Evolutionary conservation across 371 early-diverging fungal species (phyloP), one percentile per base, ranked within the genome.

Genomic region (Syncephalastrum contaminatum): DNA sequence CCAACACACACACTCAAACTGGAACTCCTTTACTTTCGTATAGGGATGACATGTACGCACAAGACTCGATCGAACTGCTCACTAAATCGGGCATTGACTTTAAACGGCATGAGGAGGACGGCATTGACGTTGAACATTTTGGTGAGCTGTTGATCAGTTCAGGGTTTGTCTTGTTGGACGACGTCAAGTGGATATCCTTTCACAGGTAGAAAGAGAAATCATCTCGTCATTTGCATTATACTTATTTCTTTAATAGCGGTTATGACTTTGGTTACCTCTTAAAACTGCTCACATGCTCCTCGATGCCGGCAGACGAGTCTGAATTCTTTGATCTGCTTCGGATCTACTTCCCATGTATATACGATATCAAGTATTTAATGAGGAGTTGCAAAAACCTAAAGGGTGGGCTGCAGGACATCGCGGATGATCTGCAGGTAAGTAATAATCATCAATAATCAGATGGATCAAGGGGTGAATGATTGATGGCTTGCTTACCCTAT

Each of bases 231-330:
- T 25, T 25, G 25, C 25, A 25, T 7, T 25, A 25, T 25, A 4
- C 25, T 25, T 25, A 5, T 7, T 25, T 25, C 7, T 25, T 25
- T 25, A 25, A 13, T 57, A 92, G 95, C 76, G 96, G 96, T 1
- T 99, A 99, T 70, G 99, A 99, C 75, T 99, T 99, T 86, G 99
- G 99, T 14, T 99, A 99, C 67, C 79, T 99, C 30, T 77, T 99
- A 42, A 99, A 99, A 73, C 82, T 99, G 41, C 75, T 99, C 20
- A 97, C 99, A 12, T 94, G 97, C 63, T 81, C 87, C 19, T 76
- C 89, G 16, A 80, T 99, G 63, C 99, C 99, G 2, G 86, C 92
- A 47, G 93, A 94, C 61, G 98, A 99, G 70, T 69, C 82, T 15
- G 93, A 90, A 20, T 99, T 99, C 70, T 99, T 97, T 70, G 88